These are phyloP conservation scores for Rickenella mellea DNA, from an alignment of 768 basidiomycete species.

Conservation along the genomic window DNA sequence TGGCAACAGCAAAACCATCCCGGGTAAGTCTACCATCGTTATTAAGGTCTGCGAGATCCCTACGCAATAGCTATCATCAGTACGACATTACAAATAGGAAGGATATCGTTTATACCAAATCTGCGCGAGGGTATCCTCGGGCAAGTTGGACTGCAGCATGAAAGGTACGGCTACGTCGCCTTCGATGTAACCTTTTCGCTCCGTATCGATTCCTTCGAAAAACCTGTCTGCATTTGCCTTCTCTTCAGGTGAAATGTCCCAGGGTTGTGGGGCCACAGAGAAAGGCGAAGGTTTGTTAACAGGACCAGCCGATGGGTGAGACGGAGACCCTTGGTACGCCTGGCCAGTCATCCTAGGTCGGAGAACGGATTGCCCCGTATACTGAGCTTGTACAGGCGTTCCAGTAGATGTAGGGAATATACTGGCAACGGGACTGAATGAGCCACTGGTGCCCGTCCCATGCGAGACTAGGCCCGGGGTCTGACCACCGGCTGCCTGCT, in stretches of 20 bases:
- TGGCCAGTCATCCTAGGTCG: conserved; percentile 42
- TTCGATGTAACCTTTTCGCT: conserved; percentile 72
- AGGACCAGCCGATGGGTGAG: neutral
- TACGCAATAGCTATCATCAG: conserved; percentile 21
- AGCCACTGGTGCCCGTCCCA: conserved; percentile 50
- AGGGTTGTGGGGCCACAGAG: conserved; percentile 24
- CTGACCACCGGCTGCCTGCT: conserved; percentile 53
- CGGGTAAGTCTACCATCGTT: conserved; percentile 79
- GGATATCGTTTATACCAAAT: conserved; percentile 61
- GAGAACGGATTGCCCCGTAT: conserved; percentile 48
- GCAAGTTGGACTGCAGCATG: conserved; percentile 82
- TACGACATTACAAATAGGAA: neutral
- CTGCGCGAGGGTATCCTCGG: conserved; percentile 76
- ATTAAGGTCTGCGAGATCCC: conserved; percentile 90
- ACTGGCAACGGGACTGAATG: conserved; percentile 39
- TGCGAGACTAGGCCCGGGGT: conserved; percentile 33
- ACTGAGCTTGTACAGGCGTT: conserved; percentile 46
- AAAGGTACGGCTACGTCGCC: conserved; percentile 94
- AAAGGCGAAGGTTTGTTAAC: conserved; percentile 4
- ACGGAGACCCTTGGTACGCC: conserved; percentile 9
- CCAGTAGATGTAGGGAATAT: conserved; percentile 16
- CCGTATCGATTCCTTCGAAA: conserved; percentile 75
- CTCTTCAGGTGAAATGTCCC: conserved; percentile 80
- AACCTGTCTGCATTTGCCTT: conserved; percentile 69
- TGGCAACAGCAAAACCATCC: conserved; percentile 92